Percentiles rank a stretch among this genome's conserved stretches.
phyloP scores from a whole-genome alignment of 73 alveolate species.

The Symbiodinium natans region DNA sequence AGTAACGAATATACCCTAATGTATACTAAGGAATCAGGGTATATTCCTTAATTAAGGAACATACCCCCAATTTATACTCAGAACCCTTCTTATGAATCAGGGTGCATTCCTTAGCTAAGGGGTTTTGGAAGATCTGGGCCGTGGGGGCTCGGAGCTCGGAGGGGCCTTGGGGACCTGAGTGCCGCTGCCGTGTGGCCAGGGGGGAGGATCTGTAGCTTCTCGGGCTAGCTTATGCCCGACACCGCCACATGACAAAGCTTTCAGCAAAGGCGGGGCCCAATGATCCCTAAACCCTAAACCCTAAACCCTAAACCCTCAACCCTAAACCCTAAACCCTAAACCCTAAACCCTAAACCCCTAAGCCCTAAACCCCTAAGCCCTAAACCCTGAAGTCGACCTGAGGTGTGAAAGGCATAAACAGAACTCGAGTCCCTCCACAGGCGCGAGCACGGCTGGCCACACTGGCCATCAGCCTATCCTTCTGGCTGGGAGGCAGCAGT shows the following conservation, averaged over 20 bases:
- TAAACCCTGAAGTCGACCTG: no score
- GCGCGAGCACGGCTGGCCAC: constrained; percentile 82
- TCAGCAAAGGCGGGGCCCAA: background rate
- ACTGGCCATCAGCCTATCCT: constrained; percentile 65
- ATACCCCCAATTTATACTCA: background rate
- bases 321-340: background rate
- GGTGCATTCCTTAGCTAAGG: no score
- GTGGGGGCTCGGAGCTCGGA: no score
- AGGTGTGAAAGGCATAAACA: background rate
- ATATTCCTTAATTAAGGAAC: no score
- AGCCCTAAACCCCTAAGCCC: background rate
- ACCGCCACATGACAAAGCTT: background rate
- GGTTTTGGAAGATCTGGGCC: no score
- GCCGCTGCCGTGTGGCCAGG: no score
- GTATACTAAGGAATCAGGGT: no score
- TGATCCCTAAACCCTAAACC: background rate
- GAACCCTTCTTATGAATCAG: no score
- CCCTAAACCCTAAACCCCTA: background rate
- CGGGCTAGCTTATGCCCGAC: background rate
- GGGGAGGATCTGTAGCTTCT: background rate
- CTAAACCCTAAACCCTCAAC: background rate
- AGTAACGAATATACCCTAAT: no score
- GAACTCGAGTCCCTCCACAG: background rate
- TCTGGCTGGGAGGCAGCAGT: constrained; percentile 60
- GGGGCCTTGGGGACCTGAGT: no score